Evolutionary conservation across 371 early-diverging fungal genomes (phyloP).

Genomic region (Mucor indicus): DNA sequence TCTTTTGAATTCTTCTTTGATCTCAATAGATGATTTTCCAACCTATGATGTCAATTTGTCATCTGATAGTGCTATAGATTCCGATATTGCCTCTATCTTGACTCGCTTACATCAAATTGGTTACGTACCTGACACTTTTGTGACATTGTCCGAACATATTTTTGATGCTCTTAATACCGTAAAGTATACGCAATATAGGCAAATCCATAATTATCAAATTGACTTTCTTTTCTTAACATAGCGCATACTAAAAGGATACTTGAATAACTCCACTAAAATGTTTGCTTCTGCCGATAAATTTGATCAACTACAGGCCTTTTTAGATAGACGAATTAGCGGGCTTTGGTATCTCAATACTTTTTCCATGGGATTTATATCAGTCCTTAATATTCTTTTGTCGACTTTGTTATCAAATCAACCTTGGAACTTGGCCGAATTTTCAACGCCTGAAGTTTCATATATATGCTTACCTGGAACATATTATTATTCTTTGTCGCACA

Average conservation of each 20-base stretch:
- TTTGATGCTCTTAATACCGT: conserved; percentile 23
- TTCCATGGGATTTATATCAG: conserved; percentile 24
- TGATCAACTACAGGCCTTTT: conserved; percentile 23
- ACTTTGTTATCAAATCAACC: conserved; percentile 1
- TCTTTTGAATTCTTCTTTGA: background rate
- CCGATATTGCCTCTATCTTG: conserved; percentile 12
- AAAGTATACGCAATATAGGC: too few relatives aligned
- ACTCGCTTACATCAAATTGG: background rate
- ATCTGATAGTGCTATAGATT: conserved; percentile 13
- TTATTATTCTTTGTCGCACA: conserved; percentile 5
- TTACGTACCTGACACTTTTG: conserved; percentile 18
- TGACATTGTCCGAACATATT: conserved; percentile 27
- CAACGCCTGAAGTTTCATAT: conserved; percentile 1
- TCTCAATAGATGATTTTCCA: conserved; percentile 1
- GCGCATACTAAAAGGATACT: conserved; percentile 24
- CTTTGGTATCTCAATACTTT: conserved; percentile 26
- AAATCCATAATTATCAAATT: too few relatives aligned
- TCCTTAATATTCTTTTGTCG: background rate
- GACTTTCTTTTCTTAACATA: background rate
- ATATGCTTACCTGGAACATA: conserved; percentile 22
- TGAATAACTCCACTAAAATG: conserved; percentile 8
- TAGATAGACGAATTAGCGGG: conserved; percentile 14
- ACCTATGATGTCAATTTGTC: conserved; percentile 17
- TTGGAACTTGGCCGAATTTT: conserved; percentile 15
- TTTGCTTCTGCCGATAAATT: conserved; percentile 25